These are phyloP conservation scores for Kingdonia uniflora DNA, from an alignment of 164 flowering plant genomes.

Conservation along the genomic window DNA sequence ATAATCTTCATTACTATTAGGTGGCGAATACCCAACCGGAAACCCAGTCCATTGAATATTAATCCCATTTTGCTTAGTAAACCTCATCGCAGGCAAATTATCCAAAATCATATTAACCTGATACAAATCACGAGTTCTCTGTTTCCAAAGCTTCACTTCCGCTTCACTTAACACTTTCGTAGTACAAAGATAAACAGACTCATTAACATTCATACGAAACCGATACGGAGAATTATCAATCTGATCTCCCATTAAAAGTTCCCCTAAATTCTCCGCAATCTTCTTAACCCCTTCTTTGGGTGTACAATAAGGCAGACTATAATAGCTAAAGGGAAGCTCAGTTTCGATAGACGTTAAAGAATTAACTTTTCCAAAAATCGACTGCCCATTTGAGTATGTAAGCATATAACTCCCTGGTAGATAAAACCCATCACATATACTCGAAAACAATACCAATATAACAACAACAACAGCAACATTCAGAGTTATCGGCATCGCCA, in stretches of 20 bases:
- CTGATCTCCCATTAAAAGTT: slow-evolving; percentile 33
- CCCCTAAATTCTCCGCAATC: slow-evolving; percentile 27
- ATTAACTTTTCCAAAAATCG: slow-evolving; percentile 22
- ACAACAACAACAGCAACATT: background rate
- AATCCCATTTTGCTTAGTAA: slow-evolving; percentile 21
- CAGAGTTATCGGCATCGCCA: too few relatives aligned
- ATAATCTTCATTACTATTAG: slow-evolving; percentile 20
- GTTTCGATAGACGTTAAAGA: slow-evolving; percentile 29
- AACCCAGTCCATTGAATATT: slow-evolving; percentile 35
- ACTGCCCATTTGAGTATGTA: slow-evolving; percentile 16
- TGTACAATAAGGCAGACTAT: slow-evolving; percentile 23
- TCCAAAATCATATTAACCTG: slow-evolving; percentile 45
- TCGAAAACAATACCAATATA: slow-evolving; percentile 8
- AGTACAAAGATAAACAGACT: slow-evolving; percentile 22
- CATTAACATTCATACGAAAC: slow-evolving; percentile 21
- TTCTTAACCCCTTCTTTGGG: slow-evolving; percentile 19
- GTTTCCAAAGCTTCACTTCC: slow-evolving; percentile 24
- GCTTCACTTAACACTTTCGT: slow-evolving; percentile 16
- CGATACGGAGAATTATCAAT: slow-evolving; percentile 26
- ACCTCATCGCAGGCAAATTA: slow-evolving; percentile 37
- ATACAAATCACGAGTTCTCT: slow-evolving; percentile 28
- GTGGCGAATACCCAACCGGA: slow-evolving; percentile 27
- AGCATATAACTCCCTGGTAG: slow-evolving; percentile 29
- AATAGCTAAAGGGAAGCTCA: slow-evolving; percentile 25
- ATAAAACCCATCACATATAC: slow-evolving; percentile 19